Evolutionary conservation across 2,329 filamentous ascomycete genomes (phyloP), one percentile per base, ranked within the genome.

Genomic region (Sodiomyces alkalinus): DNA sequence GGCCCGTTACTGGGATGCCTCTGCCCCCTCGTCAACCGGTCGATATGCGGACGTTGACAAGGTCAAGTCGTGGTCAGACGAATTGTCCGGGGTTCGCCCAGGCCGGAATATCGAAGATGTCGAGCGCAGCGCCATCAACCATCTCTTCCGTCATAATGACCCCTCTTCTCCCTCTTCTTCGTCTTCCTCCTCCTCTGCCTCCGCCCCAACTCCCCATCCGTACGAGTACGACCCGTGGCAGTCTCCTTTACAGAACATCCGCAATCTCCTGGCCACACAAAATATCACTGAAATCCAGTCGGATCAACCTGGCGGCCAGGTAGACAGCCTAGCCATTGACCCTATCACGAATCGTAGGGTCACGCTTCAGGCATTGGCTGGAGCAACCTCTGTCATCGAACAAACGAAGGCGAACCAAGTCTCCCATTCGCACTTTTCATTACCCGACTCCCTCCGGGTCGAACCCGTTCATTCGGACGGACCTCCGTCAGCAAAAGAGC

Each of bases 311-410:
- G n/a, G n/a, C n/a, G n/a, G n/a, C n/a, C n/a, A n/a, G n/a, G n/a
- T n/a, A n/a, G n/a, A n/a, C n/a, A n/a, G n/a, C n/a, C n/a, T 56
- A 26, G 44, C 55, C 13, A 70, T 74, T 23, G 68, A 74, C 32
- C 68, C 68, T 3, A 70, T 74, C 33, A 70, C 67, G 11, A 73
- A 73, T 35, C 58, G 65, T 19, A 67, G 58, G 34, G 53, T 67
- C 4, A 33, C 21, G 7, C 14, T 10, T 6, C 23, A 26, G n/a
- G n/a, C n/a, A n/a, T n/a, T n/a, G n/a, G n/a, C n/a, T n/a, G n/a
- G n/a, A n/a, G n/a, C n/a, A n/a, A n/a, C n/a, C n/a, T n/a, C n/a
- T n/a, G n/a, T n/a, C n/a, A n/a, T n/a, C n/a, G n/a, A n/a, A n/a
- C n/a, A n/a, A n/a, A n/a, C n/a, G n/a, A n/a, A n/a, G n/a, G n/a